Conservation (phyloP, 495 filamentous ascomycete species). For the Daldinia loculata region DNA sequence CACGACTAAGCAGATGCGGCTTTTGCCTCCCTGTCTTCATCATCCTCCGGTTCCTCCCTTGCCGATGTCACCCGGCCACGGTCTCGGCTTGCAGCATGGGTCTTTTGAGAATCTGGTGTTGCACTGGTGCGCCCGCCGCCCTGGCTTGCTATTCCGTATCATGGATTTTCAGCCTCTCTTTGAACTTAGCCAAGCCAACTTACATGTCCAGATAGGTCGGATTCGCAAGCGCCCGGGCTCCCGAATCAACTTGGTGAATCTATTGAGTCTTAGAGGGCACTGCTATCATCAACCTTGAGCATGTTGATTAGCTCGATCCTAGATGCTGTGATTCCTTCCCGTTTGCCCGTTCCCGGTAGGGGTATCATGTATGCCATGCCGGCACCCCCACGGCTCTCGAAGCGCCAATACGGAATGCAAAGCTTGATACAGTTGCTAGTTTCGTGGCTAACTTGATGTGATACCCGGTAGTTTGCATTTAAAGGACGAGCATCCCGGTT, state of each 20-base stretch:
- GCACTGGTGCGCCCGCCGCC: not conserved
- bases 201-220: not conserved
- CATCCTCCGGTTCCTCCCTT: not conserved
- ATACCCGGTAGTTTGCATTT: not conserved
- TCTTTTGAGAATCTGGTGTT: not conserved
- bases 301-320: not conserved
- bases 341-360: not conserved
- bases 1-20: not conserved
- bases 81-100: not conserved
- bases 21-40: not conserved
- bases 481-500: not conserved
- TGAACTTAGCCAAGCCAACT: not conserved
- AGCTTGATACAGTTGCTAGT: not conserved
- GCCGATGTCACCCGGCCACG: not conserved
- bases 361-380: not conserved
- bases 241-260: not conserved
- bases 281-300: not conserved
- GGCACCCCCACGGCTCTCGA: not conserved
- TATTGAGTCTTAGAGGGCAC: not conserved
- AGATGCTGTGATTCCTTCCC: not conserved
- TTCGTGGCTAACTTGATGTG: not conserved
- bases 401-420: not conserved
- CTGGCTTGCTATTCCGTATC: not conserved
- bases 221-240: not conserved
- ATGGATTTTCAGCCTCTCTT: not conserved